Evolutionary conservation across 108 stramenopile species (phyloP), one percentile per base, ranked within the genome.

Genomic region (Fistulifera pelliculosa): DNA sequence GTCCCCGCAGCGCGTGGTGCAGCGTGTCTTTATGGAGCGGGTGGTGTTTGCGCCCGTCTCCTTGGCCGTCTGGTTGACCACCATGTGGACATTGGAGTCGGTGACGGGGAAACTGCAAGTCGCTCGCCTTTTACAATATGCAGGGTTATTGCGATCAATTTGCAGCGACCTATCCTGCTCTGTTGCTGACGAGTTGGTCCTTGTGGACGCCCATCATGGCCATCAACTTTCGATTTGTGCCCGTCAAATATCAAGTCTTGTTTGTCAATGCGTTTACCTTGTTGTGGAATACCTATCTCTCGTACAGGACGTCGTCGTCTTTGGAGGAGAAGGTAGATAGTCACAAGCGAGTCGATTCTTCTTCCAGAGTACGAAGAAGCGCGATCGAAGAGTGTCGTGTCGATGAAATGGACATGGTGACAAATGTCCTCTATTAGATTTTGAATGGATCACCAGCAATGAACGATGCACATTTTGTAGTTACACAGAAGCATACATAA

Each of bases 221-320:
- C 13, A 31, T 90, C 40, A 95, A 90, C 58, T 90, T 92, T 74
- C 49, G 64, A 15, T 48, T 70, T 41, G 75, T 92, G 0, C 87
- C 94, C 13, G 27, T 68, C 16, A 72, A 79, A 41, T 91, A 64
- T 49, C 89, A 87, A 58, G 94, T 94, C 0, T 54, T 91, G 44
- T 94, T 72, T 70, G 60, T 69, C 25, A 89, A 91, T 66, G 41
- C 65, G 17, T 76, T 92, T 35, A 85, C 81, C 13, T 80, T 94
- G 50, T 51, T 87, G 27, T 94, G 94, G 94, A 91, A 83, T 75
- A 78, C 76, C 6, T 92, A 86, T 63, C 54, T 95, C 41, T 75
- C 76, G 51, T 93, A 25, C 43, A 5, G 6, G 44, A 21, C 44
- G 44, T n/a, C n/a, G n/a, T n/a, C n/a, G n/a, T n/a, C n/a, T n/a